Evolutionary conservation across 202 grass and related monocot species (phyloP), one percentile per base, ranked within the genome.

Genomic region (Alloteropsis angusta): DNA sequence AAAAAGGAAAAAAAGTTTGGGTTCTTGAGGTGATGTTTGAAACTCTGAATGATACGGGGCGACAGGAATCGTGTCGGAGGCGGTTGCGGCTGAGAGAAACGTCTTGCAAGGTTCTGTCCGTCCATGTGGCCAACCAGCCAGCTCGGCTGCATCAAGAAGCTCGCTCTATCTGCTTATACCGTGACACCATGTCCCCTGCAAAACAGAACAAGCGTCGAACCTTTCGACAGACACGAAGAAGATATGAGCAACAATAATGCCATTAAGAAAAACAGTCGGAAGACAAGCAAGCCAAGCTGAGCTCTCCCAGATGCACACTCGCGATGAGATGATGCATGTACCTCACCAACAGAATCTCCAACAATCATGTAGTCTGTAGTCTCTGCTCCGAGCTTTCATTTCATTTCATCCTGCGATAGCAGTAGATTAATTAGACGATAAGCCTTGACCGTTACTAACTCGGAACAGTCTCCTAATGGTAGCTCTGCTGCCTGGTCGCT

Each of bases 191-290:
- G 44, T 48, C 23, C 23, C 74, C 17, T 55, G 26, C 44, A 52
- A 42, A 35, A 53, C 22, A 54, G 23, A 84, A 84, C 65, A 78
- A 71, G 69, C 6, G 65, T 10, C 34, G 65, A 71, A 71, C 66
- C 65, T 23, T 42, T 36, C 43, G 34, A 22, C 72, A 69, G 53
- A 7, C 39, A 22, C 16, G 47, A 41, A 52, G 11, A 52, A 69
- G 12, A 47, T 46, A 34, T 7, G 5, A 16, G 9, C 56, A 46
- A 0, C 55, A 62, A 52, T 81, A 72, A 81, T 72, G 32, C 23
- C 5, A 50, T 62, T 63, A 62, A 16, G 21, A 47, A 50, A 11
- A 11, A 19, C n/a, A 30, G 12, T 10, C 6, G 9, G 8, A 71
- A 50, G 67, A 71, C 45, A 19, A 38, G 34, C 32, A 28, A 42